phyloP scores from a whole-genome alignment of 2,329 filamentous ascomycete species.

The Lasiodiplodia citricola region DNA sequence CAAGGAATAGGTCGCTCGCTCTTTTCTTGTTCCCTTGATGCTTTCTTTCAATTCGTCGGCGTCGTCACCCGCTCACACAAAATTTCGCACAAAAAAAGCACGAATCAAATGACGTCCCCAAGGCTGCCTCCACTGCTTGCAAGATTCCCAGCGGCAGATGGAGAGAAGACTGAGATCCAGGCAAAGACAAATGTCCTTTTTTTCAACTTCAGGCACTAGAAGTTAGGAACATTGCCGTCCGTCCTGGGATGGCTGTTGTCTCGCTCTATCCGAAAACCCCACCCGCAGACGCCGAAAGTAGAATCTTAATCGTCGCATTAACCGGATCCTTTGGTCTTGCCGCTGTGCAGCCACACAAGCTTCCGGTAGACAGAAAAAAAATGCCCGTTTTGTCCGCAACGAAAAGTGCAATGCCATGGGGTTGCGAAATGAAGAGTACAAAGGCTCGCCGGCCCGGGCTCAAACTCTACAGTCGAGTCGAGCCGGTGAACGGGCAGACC shows the following conservation, averaged over 20 bases:
- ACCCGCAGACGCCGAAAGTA: slow-evolving; percentile 13
- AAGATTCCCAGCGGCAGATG: slow-evolving; percentile 2
- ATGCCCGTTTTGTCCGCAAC: slow-evolving; percentile 12
- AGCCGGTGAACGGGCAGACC: slow-evolving; percentile 1
- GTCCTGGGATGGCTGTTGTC: neutral
- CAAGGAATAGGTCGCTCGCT: slow-evolving; percentile 10
- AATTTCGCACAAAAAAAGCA: slow-evolving; percentile 3
- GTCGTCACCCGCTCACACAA: slow-evolving; percentile 11
- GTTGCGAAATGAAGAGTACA: slow-evolving; percentile 26
- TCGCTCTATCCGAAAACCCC: slow-evolving; percentile 9
- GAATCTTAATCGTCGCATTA: slow-evolving; percentile 12
- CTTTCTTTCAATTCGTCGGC: slow-evolving; percentile 17
- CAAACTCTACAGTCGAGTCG: neutral
- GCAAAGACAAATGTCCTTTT: neutral
- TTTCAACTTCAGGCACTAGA: slow-evolving; percentile 16
- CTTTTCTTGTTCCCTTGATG: slow-evolving; percentile 22
- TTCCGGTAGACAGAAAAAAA: neutral
- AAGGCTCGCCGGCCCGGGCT: neutral
- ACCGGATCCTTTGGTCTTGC: neutral
- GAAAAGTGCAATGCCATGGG: slow-evolving; percentile 24
- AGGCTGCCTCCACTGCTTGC: slow-evolving; percentile 4
- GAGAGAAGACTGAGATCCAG: neutral
- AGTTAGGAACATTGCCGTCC: slow-evolving; percentile 13
- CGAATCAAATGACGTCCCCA: slow-evolving; percentile 14
- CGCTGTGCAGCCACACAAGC: neutral